Conservation (phyloP, 2,329 filamentous ascomycete species). For the Chaetothyriales sp. region DNA sequence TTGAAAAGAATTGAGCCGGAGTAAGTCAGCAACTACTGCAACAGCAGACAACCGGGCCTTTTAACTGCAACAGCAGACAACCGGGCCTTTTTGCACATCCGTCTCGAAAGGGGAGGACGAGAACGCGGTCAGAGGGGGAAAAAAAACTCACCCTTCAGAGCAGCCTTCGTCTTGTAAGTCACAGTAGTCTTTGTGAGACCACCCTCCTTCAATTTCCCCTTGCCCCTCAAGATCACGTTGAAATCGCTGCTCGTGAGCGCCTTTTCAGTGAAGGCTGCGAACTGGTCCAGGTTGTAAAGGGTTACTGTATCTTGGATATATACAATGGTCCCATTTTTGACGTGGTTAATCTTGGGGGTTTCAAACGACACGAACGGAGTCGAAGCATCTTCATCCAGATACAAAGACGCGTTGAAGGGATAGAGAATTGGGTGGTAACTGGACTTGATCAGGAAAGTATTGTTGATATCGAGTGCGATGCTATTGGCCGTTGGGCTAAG, state of each 20-base stretch:
- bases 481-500: slow-evolving; percentile 36
- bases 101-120: not conserved
- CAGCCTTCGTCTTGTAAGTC: slow-evolving; percentile 43
- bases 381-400: slow-evolving; percentile 28
- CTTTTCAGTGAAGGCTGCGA: slow-evolving; percentile 36
- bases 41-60: not conserved
- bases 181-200: slow-evolving; percentile 37
- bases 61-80: too few relatives aligned
- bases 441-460: slow-evolving; percentile 35
- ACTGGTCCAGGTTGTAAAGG: slow-evolving; percentile 32
- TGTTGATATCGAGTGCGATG: slow-evolving; percentile 36
- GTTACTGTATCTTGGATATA: slow-evolving; percentile 31
- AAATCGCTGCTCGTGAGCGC: slow-evolving; percentile 38
- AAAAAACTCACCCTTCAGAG: slow-evolving; percentile 41
- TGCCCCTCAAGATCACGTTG: slow-evolving; percentile 37
- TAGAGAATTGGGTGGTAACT: slow-evolving; percentile 42
- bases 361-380: slow-evolving; percentile 32
- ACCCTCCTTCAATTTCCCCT: slow-evolving; percentile 38
- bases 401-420: slow-evolving; percentile 39
- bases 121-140: not conserved
- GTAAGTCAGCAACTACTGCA: not conserved
- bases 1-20: not conserved
- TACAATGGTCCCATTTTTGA: slow-evolving; percentile 29
- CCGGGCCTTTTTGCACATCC: not conserved
- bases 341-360: slow-evolving; percentile 31